phyloP scores from a whole-genome alignment of 2,329 filamentous ascomycete genomes.

The Westerdykella ornata region DNA sequence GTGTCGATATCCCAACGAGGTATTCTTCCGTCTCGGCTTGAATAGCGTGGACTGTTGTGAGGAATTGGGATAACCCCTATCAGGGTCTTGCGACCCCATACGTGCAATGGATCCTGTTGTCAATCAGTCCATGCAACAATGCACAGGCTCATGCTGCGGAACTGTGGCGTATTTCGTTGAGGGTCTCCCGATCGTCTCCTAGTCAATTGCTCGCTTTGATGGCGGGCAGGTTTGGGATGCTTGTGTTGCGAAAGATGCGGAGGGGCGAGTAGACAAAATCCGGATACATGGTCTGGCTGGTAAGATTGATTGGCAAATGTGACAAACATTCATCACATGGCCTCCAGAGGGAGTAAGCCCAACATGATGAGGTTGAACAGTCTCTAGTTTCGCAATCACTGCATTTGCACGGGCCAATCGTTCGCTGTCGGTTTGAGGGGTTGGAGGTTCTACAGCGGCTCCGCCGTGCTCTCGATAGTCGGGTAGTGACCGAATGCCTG shows the following conservation, averaged over 20 bases:
- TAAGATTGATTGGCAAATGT: slow-evolving; percentile 9
- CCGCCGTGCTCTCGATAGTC: slow-evolving; percentile 19
- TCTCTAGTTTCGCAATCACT: slow-evolving; percentile 20
- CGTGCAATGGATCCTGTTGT: too few relatives aligned
- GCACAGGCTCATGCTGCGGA: slow-evolving; percentile 18
- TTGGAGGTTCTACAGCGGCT: slow-evolving; percentile 22
- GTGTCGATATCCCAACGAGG: too few relatives aligned
- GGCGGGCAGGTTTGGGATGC: slow-evolving; percentile 21
- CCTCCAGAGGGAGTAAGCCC: slow-evolving; percentile 16
- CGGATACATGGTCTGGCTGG: slow-evolving; percentile 15
- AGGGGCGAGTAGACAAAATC: slow-evolving; percentile 8
- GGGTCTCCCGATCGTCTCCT: slow-evolving; percentile 18
- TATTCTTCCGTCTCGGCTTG: too few relatives aligned
- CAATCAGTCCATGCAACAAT: too few relatives aligned
- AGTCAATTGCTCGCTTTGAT: slow-evolving; percentile 10
- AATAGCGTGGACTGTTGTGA: too few relatives aligned
- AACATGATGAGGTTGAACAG: slow-evolving; percentile 10
- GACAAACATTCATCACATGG: slow-evolving; percentile 19
- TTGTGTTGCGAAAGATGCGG: slow-evolving; percentile 21
- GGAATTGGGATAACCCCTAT: too few relatives aligned
- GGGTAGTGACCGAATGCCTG: slow-evolving; percentile 16
- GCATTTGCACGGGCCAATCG: slow-evolving; percentile 30
- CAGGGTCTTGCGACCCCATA: too few relatives aligned
- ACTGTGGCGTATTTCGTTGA: slow-evolving; percentile 31
- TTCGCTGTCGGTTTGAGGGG: slow-evolving; percentile 25